Conservation (phyloP, 495 filamentous ascomycete species). For the Aspergillus mulundensis region DNA sequence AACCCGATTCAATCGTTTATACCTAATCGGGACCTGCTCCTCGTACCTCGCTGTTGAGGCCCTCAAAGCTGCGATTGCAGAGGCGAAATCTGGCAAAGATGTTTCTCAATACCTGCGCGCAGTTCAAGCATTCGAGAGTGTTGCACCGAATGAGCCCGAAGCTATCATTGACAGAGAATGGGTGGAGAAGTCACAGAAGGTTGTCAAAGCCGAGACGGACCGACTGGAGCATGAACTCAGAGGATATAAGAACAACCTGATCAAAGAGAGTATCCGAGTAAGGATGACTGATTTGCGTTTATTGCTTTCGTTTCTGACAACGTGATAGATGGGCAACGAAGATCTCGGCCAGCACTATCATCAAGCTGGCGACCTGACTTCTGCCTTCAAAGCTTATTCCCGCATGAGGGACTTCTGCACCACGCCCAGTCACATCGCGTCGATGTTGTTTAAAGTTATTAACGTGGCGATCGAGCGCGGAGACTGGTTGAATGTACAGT, state of each 20-base stretch:
- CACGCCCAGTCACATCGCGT: constrained; percentile 62
- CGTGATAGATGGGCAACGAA: constrained; percentile 67
- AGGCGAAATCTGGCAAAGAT: constrained; percentile 77
- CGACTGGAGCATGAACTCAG: constrained; percentile 78
- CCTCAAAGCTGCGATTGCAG: constrained; percentile 67
- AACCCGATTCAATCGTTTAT: constrained; percentile 73
- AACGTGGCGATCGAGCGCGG: constrained; percentile 63
- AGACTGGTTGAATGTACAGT: constrained; percentile 62
- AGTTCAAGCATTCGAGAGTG: constrained; percentile 55
- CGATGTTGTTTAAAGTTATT: constrained; percentile 67
- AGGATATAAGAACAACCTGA: constrained; percentile 94
- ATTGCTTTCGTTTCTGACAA: constrained; percentile 6
- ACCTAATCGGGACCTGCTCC: constrained; percentile 74
- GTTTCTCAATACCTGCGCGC: constrained; percentile 65
- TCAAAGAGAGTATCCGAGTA: constrained; percentile 96
- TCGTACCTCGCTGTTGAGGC: constrained; percentile 75
- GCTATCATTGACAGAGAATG: constrained; percentile 64
- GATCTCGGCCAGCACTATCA: constrained; percentile 69
- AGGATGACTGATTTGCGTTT: constrained; percentile 18
- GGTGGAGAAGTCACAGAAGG: constrained; percentile 57
- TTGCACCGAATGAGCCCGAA: constrained; percentile 64
- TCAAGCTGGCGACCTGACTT: constrained; percentile 55
- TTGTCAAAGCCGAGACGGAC: constrained; percentile 63
- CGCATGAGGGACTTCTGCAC: constrained; percentile 75
- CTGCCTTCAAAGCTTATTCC: constrained; percentile 63